Evolutionary conservation across 495 filamentous ascomycete species (phyloP).

Genomic region (Neurospora pannonica): DNA sequence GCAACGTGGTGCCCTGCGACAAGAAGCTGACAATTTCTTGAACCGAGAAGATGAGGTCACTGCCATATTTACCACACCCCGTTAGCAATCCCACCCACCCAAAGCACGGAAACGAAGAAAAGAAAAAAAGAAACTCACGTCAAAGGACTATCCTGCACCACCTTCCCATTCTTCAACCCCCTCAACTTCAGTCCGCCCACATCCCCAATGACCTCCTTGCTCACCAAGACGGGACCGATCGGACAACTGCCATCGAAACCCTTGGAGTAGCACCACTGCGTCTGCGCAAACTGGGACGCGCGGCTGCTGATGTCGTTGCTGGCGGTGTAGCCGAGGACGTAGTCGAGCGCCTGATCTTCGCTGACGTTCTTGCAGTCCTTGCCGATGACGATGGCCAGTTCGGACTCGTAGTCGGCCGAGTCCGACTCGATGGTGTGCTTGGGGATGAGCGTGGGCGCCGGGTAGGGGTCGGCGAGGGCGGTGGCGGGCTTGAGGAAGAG

Average conservation of each 20-base stretch:
- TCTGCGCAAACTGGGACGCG: conserved; percentile 33
- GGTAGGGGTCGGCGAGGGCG: conserved; percentile 32
- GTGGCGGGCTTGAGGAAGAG: conserved; percentile 39
- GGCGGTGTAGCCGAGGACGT: conserved; percentile 38
- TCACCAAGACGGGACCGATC: conserved; percentile 47
- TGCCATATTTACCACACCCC: neutral
- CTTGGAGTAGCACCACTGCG: conserved; percentile 40
- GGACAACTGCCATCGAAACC: conserved; percentile 38
- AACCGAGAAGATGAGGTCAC: conserved; percentile 39
- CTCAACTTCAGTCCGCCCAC: conserved; percentile 26
- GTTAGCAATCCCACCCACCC: neutral
- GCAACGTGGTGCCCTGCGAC: conserved; percentile 40
- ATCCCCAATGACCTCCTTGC: conserved; percentile 35
- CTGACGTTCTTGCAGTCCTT: conserved; percentile 37
- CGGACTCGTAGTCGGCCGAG: conserved; percentile 36
- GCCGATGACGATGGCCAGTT: conserved; percentile 39
- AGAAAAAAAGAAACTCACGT: conserved; percentile 26
- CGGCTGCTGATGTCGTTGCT: conserved; percentile 39
- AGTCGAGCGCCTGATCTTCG: conserved; percentile 35
- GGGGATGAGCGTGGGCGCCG: conserved; percentile 37
- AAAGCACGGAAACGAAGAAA: neutral
- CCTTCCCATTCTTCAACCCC: conserved; percentile 39
- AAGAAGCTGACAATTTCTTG: conserved; percentile 37
- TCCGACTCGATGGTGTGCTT: conserved; percentile 31
- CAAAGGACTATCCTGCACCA: conserved; percentile 39